Evolutionary conservation across 768 basidiomycete genomes (phyloP), one percentile per base, ranked within the genome.

Genomic region (Lentinula guzmanii): DNA sequence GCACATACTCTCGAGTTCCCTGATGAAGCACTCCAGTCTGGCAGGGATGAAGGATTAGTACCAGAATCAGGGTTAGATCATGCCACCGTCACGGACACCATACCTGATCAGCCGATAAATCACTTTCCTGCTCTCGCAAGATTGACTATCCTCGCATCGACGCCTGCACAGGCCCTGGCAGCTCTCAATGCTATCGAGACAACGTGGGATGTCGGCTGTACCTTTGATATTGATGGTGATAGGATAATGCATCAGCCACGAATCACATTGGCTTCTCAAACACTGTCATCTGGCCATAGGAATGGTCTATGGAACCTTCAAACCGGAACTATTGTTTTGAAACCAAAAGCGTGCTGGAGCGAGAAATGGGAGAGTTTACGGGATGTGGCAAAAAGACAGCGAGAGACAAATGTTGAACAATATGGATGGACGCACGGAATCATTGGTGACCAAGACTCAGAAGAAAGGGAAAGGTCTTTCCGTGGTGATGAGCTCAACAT

Each of bases 351-450:
- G n/a, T 9, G 15, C 9, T 59, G 58, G 58, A 39, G 39, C 21
- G 58, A 59, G 24, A 43, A 31, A 24, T 59, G 58, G 58, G 58
- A 50, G n/a, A 59, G 58, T 59, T 37, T 59, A 28, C 15, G 45
- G 3, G 58, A 59, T 48, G 31, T 59, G 13, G 31, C 46, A 18
- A 51, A 59, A 45, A 50, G 45, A 33, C 28, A 58, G 16, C 35
- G 16, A 31, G 45, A 59, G 58, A 28, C 7, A 18, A 45, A n/a
- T 6, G n/a, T 11, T 5, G 21, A 33, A 13, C 8, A 31, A 52
- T 4, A 46, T 16, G 45, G 28, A 28, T 4, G 28, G 28, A 28
- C 45, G 37, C 4, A 39, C 37, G 37, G 37, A 39, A 39, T 13
- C 28, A 28, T 3, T 39, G 46, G 46, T 18, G 16, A 52, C 15